Evolutionary conservation across 768 basidiomycete genomes (phyloP), one percentile per base, ranked within the genome.

Genomic region (Leccinum uliginosum): DNA sequence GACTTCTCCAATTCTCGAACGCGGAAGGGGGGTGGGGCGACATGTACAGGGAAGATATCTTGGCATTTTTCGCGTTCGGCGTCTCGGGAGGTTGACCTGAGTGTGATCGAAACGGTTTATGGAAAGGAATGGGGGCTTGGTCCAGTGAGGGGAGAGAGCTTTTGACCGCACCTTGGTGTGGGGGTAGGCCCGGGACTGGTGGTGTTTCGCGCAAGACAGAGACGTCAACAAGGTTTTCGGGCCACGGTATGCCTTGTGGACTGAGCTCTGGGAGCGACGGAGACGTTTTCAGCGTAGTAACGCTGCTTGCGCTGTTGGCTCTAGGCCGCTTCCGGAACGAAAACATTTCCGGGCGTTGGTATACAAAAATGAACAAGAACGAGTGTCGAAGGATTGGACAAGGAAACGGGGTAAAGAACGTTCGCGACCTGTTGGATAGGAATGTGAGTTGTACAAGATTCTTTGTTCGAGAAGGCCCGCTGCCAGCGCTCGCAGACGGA

Each of bases 181-280:
- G 71, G 60, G 65, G 51, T 74, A 73, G 65, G 71, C 70, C 56
- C 69, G 68, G 58, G 54, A 50, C 11, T 38, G 64, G 49, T 38
- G 64, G 59, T 5, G 75, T 71, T 65, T 83, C 75, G 52, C 83
- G 81, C 57, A 89, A 80, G 57, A 83, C 81, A 40, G 80, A 76
- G 58, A 87, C 76, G 66, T 93, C 88, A 43, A 93, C 84, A 34
- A 93, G 80, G 71, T 86, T 80, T 73, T 86, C 87, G 23, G 91
- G 91, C 91, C 91, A 93, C 55, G 86, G 86, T 38, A 91, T 87
- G 34, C 85, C 88, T 65, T 84, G 86, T 45, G 85, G 80, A 52
- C 75, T 79, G 62, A 93, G 80, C 66, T 90, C 84, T 56, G 91
- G 91, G 35, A 93, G 80, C 50, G 90, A 92, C 8, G 89, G 87